Base-by-base conservation (phyloP, 139 green algal species). In the Pleodorina starrii region DNA sequence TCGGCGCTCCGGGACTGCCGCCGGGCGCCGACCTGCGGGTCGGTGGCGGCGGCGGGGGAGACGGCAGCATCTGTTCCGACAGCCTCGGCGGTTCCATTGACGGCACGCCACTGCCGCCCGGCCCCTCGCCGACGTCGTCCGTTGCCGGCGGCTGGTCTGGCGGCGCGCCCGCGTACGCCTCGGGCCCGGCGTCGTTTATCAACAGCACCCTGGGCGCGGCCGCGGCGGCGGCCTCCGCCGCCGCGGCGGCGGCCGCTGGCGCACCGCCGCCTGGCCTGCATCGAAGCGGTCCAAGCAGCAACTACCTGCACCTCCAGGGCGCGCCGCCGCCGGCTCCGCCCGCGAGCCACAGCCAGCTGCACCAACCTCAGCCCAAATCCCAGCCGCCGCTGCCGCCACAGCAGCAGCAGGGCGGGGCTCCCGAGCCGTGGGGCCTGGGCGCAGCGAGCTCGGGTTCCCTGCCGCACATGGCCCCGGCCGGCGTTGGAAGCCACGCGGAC, bases 41-140 rank as follows among this genome's bases (percentile, higher is more conserved):
- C 43, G 74, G 42, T 6, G 74, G 43, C 43, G 74, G 42, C 0
- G 69, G 36, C 2, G 38, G 19, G 4, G 72, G 42, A 21, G 72
- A 40, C 42, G 72, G 51, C n/a, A 85, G 51, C 78, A n/a, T 69
- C 35, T 35, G 36, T 35, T 73, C 51, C n/a, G 78, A 72, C 51
- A 73, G 51, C 51, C 51, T 85, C 6, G 51, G 21, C 36, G 78
- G 78, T 4, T 72, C 78, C 51, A 85, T 85, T 29, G 78, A 85
- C 78, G 42, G 79, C 79, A n/a, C 57, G 48, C 23, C 43, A 35
- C 32, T 73, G 77, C 36, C 54, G 50, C 68, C 68, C 21, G 35
- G 32, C 35, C 16, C 14, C 68, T 76, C 68, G 16, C 1, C 74
- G 43, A 19, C 25, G 35, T 14, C 35, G 10, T 21, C 42, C 17